Percentiles rank a stretch among this genome's conserved stretches.
Evolutionary conservation across 1,284 basidiomycete genomes (phyloP).

Genomic region (Tilletiaria anomala): DNA sequence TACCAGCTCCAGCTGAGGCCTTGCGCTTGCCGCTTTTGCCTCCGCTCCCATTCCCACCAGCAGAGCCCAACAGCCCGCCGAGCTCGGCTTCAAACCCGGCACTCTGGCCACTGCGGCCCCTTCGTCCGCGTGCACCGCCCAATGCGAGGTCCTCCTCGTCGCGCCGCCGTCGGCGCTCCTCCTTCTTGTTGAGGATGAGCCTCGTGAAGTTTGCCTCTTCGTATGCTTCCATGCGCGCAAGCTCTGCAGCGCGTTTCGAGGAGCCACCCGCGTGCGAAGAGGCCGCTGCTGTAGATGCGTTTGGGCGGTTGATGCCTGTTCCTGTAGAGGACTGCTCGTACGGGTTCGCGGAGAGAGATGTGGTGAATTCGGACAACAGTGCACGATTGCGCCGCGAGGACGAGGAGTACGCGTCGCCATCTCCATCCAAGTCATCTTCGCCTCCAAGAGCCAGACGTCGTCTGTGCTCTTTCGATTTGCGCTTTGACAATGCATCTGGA

Average conservation of each 20-base stretch:
- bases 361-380: constrained; percentile 29
- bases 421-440: constrained; percentile 29
- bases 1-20: too few relatives aligned
- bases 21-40: too few relatives aligned
- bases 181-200: constrained; percentile 78
- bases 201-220: constrained; percentile 94
- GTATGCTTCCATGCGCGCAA: constrained; percentile 71
- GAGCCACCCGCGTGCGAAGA: constrained; percentile 32
- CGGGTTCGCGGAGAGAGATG: constrained; percentile 32
- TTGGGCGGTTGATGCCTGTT: constrained; percentile 19
- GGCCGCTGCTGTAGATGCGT: constrained; percentile 10
- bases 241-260: constrained; percentile 53
- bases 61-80: not conserved
- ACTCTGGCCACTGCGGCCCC: not conserved
- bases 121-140: constrained; percentile 45
- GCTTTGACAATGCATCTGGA: constrained; percentile 46
- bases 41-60: too few relatives aligned
- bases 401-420: not conserved
- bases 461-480: constrained; percentile 44
- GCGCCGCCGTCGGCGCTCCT: constrained; percentile 56
- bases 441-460: constrained; percentile 19
- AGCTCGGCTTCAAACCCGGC: not conserved
- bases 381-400: constrained; percentile 17
- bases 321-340: constrained; percentile 30
- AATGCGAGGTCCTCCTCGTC: constrained; percentile 86